Base-by-base conservation (phyloP, 345 rosid species). In the Eucalyptus camaldulensis region DNA sequence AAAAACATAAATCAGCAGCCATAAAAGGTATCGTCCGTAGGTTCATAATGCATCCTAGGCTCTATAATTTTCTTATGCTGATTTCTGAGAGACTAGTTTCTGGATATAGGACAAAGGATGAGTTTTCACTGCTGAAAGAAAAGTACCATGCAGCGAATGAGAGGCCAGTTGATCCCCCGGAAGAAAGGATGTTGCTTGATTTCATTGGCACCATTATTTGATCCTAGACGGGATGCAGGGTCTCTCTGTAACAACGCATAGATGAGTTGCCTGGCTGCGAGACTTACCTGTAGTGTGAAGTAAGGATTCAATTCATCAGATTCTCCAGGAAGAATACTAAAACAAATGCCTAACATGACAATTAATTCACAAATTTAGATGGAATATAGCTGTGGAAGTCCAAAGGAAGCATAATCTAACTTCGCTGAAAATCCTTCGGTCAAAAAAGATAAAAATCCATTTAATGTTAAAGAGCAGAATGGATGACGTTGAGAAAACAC, bases 161-260 rank as follows among this genome's bases (percentile, higher is more conserved):
- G 97, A 90, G 99, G 97, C 99, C 99, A 98, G 90, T 93, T 94
- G 85, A 98, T 95, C 88, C 95, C 97, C 13, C 95, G 96, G 93
- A 97, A 98, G 91, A 98, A 98, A 86, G 97, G 96, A 65, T 97
- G 99, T 81, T 96, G 95, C 90, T 97, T 98, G 91, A 98, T 95
- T 91, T 98, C 98, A 88, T 92, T 94, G 83, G 99, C 97, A 27
- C 99, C 99, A 21, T 93, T 92, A 67, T 88, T 92, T 80, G 99
- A 94, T 90, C 99, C 99, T 92, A 98, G 92, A 40, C 99, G 97
- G 88, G 37, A 54, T 53, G 80, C 91, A 4, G 99, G 99, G 89
- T 98, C 98, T 93, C 96, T 93, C 90, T 93, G 92, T 88, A 98
- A 89, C 90, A 98, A 89, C 13, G 95, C 93, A 89, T 97, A 92